Percentiles rank a stretch among this genome's conserved stretches.
phyloP scores from a whole-genome alignment of 2,329 filamentous ascomycete species.

The Gaeumannomyces sp. region DNA sequence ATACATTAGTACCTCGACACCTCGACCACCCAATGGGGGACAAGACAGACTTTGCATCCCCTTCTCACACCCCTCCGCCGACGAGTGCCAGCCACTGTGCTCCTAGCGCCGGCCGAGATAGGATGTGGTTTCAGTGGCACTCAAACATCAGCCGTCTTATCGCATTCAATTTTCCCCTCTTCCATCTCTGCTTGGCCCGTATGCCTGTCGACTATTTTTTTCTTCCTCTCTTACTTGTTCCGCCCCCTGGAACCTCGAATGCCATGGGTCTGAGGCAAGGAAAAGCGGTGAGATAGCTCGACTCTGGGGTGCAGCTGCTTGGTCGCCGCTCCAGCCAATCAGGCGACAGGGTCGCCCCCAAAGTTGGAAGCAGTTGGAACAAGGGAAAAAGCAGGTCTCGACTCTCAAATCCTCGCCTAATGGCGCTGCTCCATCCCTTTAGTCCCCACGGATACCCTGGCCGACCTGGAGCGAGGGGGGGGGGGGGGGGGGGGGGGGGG shows the following conservation, averaged over 20 bases:
- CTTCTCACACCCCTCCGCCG: not conserved
- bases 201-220: not conserved
- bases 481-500: too few species aligned
- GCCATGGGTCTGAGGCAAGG: not conserved
- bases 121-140: not conserved
- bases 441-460: not conserved
- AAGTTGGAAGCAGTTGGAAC: too few species aligned
- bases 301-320: constrained; percentile 1
- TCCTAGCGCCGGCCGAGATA: not conserved
- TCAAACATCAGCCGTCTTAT: not conserved
- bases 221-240: not conserved
- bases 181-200: not conserved
- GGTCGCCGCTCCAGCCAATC: not conserved
- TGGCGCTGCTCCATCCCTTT: not conserved
- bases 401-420: not conserved
- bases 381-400: too few species aligned
- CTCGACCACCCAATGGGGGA: not conserved
- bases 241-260: not conserved
- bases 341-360: not conserved
- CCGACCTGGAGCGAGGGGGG: not conserved
- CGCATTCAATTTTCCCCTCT: not conserved
- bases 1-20: not conserved
- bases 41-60: not conserved
- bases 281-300: not conserved
- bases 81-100: not conserved